Conservation (phyloP, 2,329 filamentous ascomycete genomes). For the Huntiella omanensis region DNA sequence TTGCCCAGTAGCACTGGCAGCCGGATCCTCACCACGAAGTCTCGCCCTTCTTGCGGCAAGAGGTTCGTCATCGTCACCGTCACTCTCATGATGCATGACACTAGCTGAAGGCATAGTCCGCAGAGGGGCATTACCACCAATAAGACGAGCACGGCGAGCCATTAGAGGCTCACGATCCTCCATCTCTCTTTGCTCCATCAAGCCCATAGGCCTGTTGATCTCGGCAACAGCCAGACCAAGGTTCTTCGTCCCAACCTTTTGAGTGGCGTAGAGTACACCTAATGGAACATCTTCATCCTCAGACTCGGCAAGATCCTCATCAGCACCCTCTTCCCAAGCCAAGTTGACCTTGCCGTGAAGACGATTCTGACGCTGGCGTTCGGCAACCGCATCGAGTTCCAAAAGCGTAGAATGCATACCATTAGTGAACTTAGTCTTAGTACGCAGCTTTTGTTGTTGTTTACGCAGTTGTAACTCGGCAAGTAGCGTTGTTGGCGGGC, state of each 20-base stretch:
- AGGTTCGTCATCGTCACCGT: conserved; percentile 33
- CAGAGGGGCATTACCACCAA: conserved; percentile 28
- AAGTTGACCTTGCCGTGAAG: conserved; percentile 61
- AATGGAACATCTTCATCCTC: conserved; percentile 78
- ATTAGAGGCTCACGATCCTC: conserved; percentile 89
- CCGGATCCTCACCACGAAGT: conserved; percentile 14
- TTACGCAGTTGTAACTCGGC: conserved; percentile 87
- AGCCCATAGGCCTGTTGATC: conserved; percentile 46
- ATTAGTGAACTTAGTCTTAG: conserved; percentile 45
- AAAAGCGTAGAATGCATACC: conserved; percentile 85
- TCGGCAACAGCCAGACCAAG: conserved; percentile 30
- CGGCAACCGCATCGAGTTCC: conserved; percentile 75
- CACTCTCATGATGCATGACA: conserved; percentile 20
- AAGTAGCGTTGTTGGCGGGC: conserved; percentile 71
- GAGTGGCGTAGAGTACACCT: conserved; percentile 54
- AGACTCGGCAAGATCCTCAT: conserved; percentile 25
- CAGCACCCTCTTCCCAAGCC: conserved; percentile 63
- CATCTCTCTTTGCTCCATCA: conserved; percentile 64
- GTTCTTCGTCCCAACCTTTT: conserved; percentile 30
- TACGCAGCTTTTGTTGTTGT: conserved; percentile 66
- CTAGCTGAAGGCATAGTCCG: not conserved
- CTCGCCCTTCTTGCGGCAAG: conserved; percentile 6
- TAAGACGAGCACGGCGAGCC: conserved; percentile 53
- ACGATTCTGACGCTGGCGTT: conserved; percentile 60
- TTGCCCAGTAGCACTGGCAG: not conserved